Base-by-base conservation (phyloP, 2,329 filamentous ascomycete genomes). In the Thyridium curvatum region DNA sequence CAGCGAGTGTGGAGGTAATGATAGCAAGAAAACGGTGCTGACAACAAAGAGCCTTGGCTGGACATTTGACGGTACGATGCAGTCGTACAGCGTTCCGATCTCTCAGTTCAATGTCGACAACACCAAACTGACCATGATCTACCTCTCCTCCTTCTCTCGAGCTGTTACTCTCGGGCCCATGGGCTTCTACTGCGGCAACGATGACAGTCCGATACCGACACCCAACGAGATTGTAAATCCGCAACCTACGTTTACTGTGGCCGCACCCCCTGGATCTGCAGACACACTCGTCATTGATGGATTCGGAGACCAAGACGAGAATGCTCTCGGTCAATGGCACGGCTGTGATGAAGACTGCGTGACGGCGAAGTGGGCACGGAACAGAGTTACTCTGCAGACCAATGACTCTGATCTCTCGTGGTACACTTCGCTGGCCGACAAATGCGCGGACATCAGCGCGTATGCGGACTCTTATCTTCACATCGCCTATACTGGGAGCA, bases 251-350 rank as follows among this genome's bases (percentile, higher is more conserved):
- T 60, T 60, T 13, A 75, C 71, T 6, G 64, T 76, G 12, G 53
- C 67, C n/a, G 69, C 71, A 4, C 74, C 73, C 3, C 47, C 59
- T 12, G 65, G 71, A 35, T 65, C 68, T 15, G 68, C 68, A 18
- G 62, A 68, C 13, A 58, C 61, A 12, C 62, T 78, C 21, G 62
- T 83, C 1, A 74, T 86, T 41, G 82, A 86, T 57, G 69, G 67
- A 4, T 86, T 86, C 46, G 59, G 59, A 29, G 67, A 65, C 46
- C 41, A 57, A 3, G 59, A 67, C 43, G 66, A 59, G 18, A 85
- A 86, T 50, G 69, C 74, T 14, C 66, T 84, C 3, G 74, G 72
- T 3, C 71, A 76, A 56, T 85, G 78, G 72, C 80, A 84, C 54
- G 81, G 82, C 9, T 66, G 66, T n/a, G 78, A 80, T 34, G 79